A percentile compares a stretch with the other conserved stretches of the same genome.
phyloP scores from a whole-genome alignment of 2,329 filamentous ascomycete genomes.

The Colletotrichum tropicicola region DNA sequence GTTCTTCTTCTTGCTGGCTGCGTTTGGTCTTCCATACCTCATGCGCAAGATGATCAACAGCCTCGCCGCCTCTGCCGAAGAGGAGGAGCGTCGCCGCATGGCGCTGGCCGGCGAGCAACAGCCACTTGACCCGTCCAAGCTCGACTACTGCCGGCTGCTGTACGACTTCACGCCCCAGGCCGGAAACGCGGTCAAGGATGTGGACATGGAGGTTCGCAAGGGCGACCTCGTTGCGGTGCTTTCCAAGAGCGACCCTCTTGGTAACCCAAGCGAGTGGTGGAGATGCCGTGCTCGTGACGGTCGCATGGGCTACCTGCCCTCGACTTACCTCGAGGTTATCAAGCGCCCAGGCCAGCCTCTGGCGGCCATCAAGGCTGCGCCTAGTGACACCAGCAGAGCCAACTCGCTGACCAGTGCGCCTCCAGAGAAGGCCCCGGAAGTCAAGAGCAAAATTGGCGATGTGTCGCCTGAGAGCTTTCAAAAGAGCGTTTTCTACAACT shows the following conservation, averaged over 20 bases:
- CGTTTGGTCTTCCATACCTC: constrained; percentile 94
- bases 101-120: constrained; percentile 52
- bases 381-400: constrained; percentile 55
- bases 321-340: constrained; percentile 86
- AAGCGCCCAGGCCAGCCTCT: constrained; percentile 60
- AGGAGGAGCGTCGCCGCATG: constrained; percentile 74
- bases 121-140: constrained; percentile 83
- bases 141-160: constrained; percentile 94
- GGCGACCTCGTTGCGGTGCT: constrained; percentile 95
- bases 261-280: constrained; percentile 97
- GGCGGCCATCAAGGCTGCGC: constrained; percentile 61
- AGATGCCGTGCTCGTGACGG: constrained; percentile 90
- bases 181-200: constrained; percentile 67
- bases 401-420: constrained; percentile 60
- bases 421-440: constrained; percentile 24
- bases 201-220: constrained; percentile 93
- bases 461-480: constrained; percentile 65
- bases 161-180: constrained; percentile 92
- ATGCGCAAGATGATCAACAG: constrained; percentile 96
- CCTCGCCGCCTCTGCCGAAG: constrained; percentile 84
- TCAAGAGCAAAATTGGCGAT: constrained; percentile 60
- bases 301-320: constrained; percentile 89
- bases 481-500: constrained; percentile 67
- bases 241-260: constrained; percentile 90
- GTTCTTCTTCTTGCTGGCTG: constrained; percentile 92